Evolutionary conservation across 1,139 yeast species (phyloP).

Genomic region (Sugiyamaella neomexicana): DNA sequence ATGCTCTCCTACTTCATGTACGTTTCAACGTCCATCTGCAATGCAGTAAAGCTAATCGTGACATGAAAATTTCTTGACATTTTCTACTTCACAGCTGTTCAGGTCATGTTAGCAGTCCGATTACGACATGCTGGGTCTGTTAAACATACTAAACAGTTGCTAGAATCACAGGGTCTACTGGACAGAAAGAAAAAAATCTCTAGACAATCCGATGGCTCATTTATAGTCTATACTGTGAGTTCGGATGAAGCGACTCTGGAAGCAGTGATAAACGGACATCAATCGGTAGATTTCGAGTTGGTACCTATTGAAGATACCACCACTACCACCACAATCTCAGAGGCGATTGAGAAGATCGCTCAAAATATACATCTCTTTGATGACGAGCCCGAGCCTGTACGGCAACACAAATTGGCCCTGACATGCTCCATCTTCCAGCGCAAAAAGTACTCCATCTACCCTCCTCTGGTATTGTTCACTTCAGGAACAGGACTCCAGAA

Average conservation of each 20-base stretch:
- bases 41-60: slow-evolving; percentile 10
- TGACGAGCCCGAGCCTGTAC: not conserved
- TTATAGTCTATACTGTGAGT: slow-evolving; percentile 18
- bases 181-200: slow-evolving; percentile 18
- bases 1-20: too few species aligned
- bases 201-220: slow-evolving; percentile 4
- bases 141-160: slow-evolving; percentile 34
- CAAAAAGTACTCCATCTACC: slow-evolving; percentile 59
- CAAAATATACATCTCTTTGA: not conserved
- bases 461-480: slow-evolving; percentile 63
- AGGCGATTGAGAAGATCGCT: not conserved
- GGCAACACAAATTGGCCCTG: not conserved
- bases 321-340: not conserved
- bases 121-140: slow-evolving; percentile 24
- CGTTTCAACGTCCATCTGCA: not conserved
- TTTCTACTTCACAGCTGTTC: not conserved
- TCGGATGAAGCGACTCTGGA: slow-evolving; percentile 5
- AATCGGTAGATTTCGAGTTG: not conserved
- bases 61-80: not conserved
- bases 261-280: not conserved
- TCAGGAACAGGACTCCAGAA: slow-evolving; percentile 39
- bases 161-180: slow-evolving; percentile 29
- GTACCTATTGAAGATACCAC: not conserved
- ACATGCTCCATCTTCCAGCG: not conserved
- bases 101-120: slow-evolving; percentile 18